Base-by-base conservation (phyloP, 345 rosid genomes). In the Carallia brachiata region DNA sequence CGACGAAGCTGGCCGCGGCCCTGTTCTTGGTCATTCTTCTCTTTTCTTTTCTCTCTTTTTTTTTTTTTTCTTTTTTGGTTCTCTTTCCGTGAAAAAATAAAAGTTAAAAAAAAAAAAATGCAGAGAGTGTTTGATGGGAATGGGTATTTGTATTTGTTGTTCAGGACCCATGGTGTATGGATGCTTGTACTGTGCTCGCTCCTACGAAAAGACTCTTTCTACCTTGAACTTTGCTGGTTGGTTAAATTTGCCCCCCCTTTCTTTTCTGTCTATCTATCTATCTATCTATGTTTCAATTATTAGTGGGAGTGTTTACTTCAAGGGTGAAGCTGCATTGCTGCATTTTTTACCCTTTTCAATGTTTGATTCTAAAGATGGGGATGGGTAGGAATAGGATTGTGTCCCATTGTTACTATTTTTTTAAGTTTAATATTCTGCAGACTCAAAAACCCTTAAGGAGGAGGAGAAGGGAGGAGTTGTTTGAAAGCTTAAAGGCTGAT, bases 161-260 rank as follows among this genome's bases (percentile, higher is more conserved):
- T 36, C 83, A 93, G 98, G 97, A n/a, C 97, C 99, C 0, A 89
- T 95, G 99, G 99, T 92, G 50, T 92, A 89, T 70, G 99, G 97
- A 69, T 92, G 97, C 83, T 82, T 92, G 82, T 92, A 92, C 80
- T 95, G 99, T 62, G 85, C 91, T n/a, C 71, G 77, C 48, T 88
- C 96, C 1, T 95, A 90, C 64, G 83, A 82, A 85, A 78, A 84
- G 57, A 83, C 93, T 64, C 97, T 95, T 13, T 84, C 96, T 74
- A 84, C 97, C 66, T 84, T 92, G 75, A 84, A 62, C 31, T 92
- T 92, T 63, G 99, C 96, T 61, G 97, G 97, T 92, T 52, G 28
- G 12, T 36, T 36, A 36, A 0, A 1, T 15, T 54, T 39, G 9
- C 36, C 9, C 1, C 27, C 32, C 18, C 6, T 4, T 34, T 7